phyloP scores from a whole-genome alignment of 805 yeast species.

The Groenewaldozyma salmanticensis region DNA sequence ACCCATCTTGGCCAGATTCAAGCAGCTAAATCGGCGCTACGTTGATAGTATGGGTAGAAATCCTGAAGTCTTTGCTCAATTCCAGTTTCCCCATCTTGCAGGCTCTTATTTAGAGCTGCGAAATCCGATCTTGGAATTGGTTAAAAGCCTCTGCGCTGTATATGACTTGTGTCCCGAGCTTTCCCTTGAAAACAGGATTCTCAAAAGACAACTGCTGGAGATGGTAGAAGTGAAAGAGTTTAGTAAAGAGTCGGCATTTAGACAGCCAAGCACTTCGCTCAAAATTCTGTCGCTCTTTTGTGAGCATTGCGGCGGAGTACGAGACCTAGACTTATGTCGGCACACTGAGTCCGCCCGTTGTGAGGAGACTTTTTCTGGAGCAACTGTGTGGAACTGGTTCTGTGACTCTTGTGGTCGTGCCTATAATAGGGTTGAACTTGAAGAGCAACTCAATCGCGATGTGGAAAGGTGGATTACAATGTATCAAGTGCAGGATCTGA shows the following conservation, averaged over 20 bases:
- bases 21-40: constrained; percentile 57
- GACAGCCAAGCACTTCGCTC: constrained; percentile 65
- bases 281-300: constrained; percentile 63
- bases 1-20: constrained; percentile 57
- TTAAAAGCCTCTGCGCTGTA: constrained; percentile 65
- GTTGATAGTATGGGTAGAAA: constrained; percentile 56
- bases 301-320: constrained; percentile 61
- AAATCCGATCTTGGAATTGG: constrained; percentile 73
- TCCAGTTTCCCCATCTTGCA: constrained; percentile 64
- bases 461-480: constrained; percentile 44
- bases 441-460: constrained; percentile 67
- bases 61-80: constrained; percentile 53
- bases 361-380: constrained; percentile 36
- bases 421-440: constrained; percentile 60
- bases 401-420: constrained; percentile 59
- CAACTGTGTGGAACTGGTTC: constrained; percentile 32
- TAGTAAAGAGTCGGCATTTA: constrained; percentile 60
- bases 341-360: neutral
- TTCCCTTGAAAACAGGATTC: constrained; percentile 59
- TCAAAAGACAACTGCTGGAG: constrained; percentile 64
- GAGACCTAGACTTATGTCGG: constrained; percentile 76
- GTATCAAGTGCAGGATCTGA: constrained; percentile 70
- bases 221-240: constrained; percentile 80
- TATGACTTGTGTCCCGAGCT: constrained; percentile 56
- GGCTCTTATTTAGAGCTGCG: constrained; percentile 53